Evolutionary conservation across 176 grass and related monocot species (phyloP).

Genomic region (Triticum dicoccoides): DNA sequence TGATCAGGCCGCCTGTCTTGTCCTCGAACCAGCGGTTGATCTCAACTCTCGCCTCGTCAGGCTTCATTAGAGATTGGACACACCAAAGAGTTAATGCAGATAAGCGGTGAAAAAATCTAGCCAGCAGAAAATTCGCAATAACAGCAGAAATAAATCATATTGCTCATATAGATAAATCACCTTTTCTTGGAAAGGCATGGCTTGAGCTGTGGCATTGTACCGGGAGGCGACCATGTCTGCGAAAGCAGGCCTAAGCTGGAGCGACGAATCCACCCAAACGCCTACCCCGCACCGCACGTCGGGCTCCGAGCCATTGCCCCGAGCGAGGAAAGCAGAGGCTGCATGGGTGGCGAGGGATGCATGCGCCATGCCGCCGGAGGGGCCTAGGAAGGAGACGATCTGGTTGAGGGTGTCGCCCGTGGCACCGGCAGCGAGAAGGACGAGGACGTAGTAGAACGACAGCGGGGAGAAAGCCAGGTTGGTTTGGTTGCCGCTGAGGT

Average conservation of each 20-base stretch:
- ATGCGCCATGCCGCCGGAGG: background rate
- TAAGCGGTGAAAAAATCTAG: background rate
- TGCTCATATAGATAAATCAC: background rate
- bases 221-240: background rate
- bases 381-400: slow-evolving; percentile 1
- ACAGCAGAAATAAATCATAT: background rate
- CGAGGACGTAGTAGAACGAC: background rate
- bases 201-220: background rate
- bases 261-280: background rate
- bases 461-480: background rate
- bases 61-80: background rate
- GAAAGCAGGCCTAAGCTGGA: background rate
- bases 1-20: background rate
- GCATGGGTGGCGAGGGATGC: background rate
- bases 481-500: background rate
- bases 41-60: background rate
- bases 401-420: background rate
- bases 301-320: background rate
- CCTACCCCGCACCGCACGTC: background rate
- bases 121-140: background rate
- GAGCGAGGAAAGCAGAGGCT: background rate
- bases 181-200: slow-evolving; percentile 10
- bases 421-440: background rate
- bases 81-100: background rate
- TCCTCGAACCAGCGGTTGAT: slow-evolving; percentile 3